phyloP scores from a whole-genome alignment of 768 basidiomycete species.

The Amylocystis lapponica region DNA sequence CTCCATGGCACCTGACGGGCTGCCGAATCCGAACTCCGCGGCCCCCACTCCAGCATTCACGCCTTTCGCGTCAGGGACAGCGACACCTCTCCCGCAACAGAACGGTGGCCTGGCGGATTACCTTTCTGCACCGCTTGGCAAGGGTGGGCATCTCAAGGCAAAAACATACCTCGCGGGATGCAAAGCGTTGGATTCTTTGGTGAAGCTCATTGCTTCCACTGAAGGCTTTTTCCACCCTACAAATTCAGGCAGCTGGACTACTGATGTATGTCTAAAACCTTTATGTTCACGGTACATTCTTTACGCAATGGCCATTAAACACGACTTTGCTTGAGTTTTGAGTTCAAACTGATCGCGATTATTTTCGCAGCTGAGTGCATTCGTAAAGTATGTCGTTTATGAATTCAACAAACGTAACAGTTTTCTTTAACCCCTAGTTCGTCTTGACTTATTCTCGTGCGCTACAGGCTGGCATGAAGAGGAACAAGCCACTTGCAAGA shows the following conservation, averaged over 20 bases:
- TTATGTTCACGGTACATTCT: not conserved
- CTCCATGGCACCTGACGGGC: slow-evolving; percentile 71
- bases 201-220: slow-evolving; percentile 76
- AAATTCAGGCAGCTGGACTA: slow-evolving; percentile 80
- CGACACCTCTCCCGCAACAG: slow-evolving; percentile 45
- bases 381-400: slow-evolving; percentile 78
- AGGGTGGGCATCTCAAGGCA: slow-evolving; percentile 33
- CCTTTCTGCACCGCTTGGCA: slow-evolving; percentile 52
- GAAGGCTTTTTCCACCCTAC: slow-evolving; percentile 91
- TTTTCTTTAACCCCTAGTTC: not conserved
- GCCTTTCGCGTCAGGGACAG: slow-evolving; percentile 58
- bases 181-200: slow-evolving; percentile 81
- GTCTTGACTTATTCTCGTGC: slow-evolving; percentile 3
- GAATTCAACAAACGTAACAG: slow-evolving; percentile 75
- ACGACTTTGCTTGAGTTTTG: not conserved
- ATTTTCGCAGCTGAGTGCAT: slow-evolving; percentile 58
- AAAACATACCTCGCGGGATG: slow-evolving; percentile 75
- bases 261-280: slow-evolving; percentile 43
- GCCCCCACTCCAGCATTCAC: slow-evolving; percentile 71
- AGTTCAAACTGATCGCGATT: not conserved
- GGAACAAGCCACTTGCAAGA: slow-evolving; percentile 71
- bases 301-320: no score
- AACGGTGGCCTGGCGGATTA: slow-evolving; percentile 47
- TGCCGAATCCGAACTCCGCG: slow-evolving; percentile 51
- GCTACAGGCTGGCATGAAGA: slow-evolving; percentile 72